These are phyloP conservation scores for Claviceps sp. DNA, from an alignment of 2,329 filamentous ascomycete genomes.

Conservation along the genomic window DNA sequence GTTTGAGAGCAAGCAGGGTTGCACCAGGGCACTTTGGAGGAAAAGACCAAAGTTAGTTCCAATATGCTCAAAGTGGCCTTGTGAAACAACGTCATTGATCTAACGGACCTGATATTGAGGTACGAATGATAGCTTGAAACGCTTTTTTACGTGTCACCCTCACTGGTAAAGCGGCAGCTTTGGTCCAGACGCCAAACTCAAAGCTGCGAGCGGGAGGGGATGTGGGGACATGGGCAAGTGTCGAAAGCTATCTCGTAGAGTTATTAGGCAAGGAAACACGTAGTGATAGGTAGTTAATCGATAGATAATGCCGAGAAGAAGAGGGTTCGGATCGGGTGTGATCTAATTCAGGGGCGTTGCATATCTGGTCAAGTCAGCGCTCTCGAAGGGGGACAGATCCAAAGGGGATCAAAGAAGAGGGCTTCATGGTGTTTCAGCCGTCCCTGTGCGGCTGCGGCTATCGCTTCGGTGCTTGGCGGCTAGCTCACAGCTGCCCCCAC, in stretches of 20 bases:
- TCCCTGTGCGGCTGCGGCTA: neutral
- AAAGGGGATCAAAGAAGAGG: neutral
- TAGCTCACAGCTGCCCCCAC: neutral
- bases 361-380: neutral
- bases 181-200: neutral
- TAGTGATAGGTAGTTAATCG: neutral
- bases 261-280: neutral
- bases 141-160: neutral
- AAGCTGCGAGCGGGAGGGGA: neutral
- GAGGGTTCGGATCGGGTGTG: neutral
- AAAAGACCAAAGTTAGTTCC: neutral
- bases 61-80: neutral
- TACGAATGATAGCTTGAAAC: neutral
- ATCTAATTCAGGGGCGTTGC: neutral
- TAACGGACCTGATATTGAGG: neutral
- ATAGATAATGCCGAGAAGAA: neutral
- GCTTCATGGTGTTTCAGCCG: neutral
- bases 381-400: neutral
- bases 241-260: neutral
- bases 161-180: neutral
- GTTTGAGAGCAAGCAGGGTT: neutral
- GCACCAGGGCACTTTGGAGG: neutral
- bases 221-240: neutral
- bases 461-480: neutral
- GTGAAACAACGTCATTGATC: neutral